phyloP scores from a whole-genome alignment of 495 filamentous ascomycete genomes.

The Penicillium malachiteum region DNA sequence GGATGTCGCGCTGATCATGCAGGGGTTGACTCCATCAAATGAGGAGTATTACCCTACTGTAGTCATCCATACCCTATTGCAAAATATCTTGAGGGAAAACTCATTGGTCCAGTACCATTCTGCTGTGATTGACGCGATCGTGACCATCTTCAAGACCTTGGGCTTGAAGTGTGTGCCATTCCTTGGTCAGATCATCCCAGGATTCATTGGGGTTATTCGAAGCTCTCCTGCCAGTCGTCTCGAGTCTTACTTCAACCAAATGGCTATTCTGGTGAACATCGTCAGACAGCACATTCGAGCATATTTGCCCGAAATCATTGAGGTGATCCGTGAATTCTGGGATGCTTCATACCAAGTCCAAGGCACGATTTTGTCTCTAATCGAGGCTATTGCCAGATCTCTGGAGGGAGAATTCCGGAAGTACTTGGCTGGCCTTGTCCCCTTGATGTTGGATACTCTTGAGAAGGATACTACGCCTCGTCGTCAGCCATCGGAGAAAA shows the following conservation, averaged over 20 bases:
- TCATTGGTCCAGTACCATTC: conserved; percentile 88
- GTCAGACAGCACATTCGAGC: conserved; percentile 94
- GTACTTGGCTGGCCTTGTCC: conserved; percentile 83
- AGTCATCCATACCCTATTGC: conserved; percentile 90
- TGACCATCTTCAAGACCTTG: conserved; percentile 96
- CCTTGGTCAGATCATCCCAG: conserved; percentile 87
- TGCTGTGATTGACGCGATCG: conserved; percentile 95
- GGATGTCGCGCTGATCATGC: conserved; percentile 97
- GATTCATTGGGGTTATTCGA: conserved; percentile 83
- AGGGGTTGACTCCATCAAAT: conserved; percentile 90
- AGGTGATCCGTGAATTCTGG: conserved; percentile 85
- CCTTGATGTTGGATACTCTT: conserved; percentile 89
- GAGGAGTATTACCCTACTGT: conserved; percentile 99
- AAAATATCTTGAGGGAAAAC: conserved; percentile 80
- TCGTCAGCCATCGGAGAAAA: conserved; percentile 77
- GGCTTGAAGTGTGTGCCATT: conserved; percentile 95
- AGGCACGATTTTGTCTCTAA: conserved; percentile 82
- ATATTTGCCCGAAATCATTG: conserved; percentile 79
- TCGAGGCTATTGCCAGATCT: conserved; percentile 90
- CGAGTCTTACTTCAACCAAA: conserved; percentile 95
- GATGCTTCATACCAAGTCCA: conserved; percentile 71
- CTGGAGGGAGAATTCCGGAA: conserved; percentile 97
- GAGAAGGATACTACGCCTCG: conserved; percentile 76
- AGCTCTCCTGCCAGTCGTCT: conserved; percentile 69
- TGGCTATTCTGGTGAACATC: conserved; percentile 89